A percentile compares a stretch with the other conserved stretches of the same genome.
These are phyloP conservation scores for Microthlaspi erraticum DNA, from an alignment of 345 rosid genomes.

Conservation along the genomic window DNA sequence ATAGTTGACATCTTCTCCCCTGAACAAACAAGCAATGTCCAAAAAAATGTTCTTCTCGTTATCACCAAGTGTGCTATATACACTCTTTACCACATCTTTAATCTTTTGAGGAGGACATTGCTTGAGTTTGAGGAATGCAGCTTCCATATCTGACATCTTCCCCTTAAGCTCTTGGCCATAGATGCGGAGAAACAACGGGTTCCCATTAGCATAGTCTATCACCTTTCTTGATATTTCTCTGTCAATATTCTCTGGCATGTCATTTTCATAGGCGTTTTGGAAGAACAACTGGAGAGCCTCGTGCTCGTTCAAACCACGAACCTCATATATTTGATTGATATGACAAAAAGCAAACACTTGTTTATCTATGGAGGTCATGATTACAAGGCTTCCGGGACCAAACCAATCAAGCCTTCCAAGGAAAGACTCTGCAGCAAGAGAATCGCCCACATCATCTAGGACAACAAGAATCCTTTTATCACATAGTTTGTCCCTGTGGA, in stretches of 20 bases:
- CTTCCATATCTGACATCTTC: not conserved
- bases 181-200: constrained; percentile 34
- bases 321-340: constrained; percentile 12
- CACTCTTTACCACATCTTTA: not conserved
- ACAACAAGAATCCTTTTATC: constrained; percentile 12
- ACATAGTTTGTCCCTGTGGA: constrained; percentile 12
- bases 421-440: constrained; percentile 18
- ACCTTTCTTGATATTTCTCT: not conserved
- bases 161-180: not conserved
- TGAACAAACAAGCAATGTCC: constrained; percentile 5
- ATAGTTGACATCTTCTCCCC: constrained; percentile 8
- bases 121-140: not conserved
- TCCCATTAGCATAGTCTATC: constrained; percentile 9
- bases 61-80: not conserved
- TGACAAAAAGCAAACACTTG: constrained; percentile 3
- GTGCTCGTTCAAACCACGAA: not conserved
- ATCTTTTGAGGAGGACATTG: constrained; percentile 2
- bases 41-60: constrained; percentile 22
- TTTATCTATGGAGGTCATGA: not conserved
- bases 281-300: constrained; percentile 12
- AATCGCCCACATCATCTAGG: constrained; percentile 17
- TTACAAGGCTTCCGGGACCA: constrained; percentile 4
- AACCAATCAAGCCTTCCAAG: constrained; percentile 32
- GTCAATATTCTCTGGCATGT: too few species aligned
- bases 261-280: too few species aligned